Base-by-base conservation (phyloP, 1,139 yeast species). In the Nakaseomyces nivariensis region DNA sequence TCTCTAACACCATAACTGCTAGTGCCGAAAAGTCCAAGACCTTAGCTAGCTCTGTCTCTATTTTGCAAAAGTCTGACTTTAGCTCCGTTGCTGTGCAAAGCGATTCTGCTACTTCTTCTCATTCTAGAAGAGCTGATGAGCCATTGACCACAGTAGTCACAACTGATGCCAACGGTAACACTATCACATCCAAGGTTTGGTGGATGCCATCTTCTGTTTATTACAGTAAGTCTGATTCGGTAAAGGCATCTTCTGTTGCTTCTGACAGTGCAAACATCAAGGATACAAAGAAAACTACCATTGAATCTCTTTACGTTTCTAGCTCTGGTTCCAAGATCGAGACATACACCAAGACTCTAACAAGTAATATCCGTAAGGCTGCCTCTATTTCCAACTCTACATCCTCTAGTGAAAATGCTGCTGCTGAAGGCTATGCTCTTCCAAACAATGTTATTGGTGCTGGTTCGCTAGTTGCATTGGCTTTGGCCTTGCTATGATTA, bases 121-220 rank as follows among this genome's bases (percentile, higher is more conserved):
- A 59, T 17, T 61, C 68, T 33, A 46, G 45, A 29, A 49, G 53
- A 25, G 47, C 57, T 9, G 54, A 54, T 42, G 56, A 58, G 9
- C 63, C 68, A 44, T 47, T 56, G 22, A 72, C 77, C 4, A 76
- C 79, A 1, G 49, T 54, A 8, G 56, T 59, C 1, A 52, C 60
- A 26, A 53, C 59, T 2, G 51, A 58, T 37, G 51, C 62, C 25
- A 49, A 51, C 7, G 66, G 66, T 34, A 55, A 50, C 29, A 33
- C 56, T 3, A 58, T 58, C 37, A 56, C 62, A 3, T 56, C 65
- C 9, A 62, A 62, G 4, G 53, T 64, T 10, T 65, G 68, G 69
- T 65, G 68, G 69, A 52, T 58, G n/a, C 62, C 67, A 26, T 50
- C 60, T 11, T 52, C 60, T 24, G 37, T 25, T 38, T 37, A 37